A percentile compares a stretch with the other conserved stretches of the same genome.
phyloP scores from a whole-genome alignment of 129 eudicot species.

The Chrysanthemum makinoi region DNA sequence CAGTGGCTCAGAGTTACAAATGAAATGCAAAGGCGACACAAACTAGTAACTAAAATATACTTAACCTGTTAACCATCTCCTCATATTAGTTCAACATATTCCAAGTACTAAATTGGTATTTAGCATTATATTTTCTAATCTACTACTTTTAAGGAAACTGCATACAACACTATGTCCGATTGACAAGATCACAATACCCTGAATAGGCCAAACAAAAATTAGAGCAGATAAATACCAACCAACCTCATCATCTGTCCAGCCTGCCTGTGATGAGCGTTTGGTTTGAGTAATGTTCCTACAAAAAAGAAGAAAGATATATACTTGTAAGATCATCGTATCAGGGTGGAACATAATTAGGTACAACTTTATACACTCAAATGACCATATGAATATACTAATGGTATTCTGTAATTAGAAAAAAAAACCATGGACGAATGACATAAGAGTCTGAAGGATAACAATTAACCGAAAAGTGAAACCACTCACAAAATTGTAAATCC shows the following conservation, averaged over 20 bases:
- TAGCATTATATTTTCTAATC: background rate
- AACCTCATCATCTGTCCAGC: conserved; percentile 92
- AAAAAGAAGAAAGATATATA: too few relatives aligned
- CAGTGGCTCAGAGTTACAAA: background rate
- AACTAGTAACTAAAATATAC: background rate
- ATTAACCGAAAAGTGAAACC: too few relatives aligned
- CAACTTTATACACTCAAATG: too few relatives aligned
- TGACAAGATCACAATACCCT: conserved; percentile 7
- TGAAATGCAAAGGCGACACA: background rate
- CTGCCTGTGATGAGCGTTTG: conserved; percentile 73
- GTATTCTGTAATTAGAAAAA: too few relatives aligned
- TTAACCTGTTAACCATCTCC: background rate
- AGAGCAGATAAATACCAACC: conserved; percentile 11
- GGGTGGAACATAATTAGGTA: too few relatives aligned
- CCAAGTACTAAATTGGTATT: background rate
- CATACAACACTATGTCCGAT: background rate
- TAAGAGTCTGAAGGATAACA: too few relatives aligned
- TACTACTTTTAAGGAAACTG: background rate
- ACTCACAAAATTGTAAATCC: too few relatives aligned
- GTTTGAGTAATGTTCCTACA: conserved; percentile 37
- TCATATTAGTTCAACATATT: background rate
- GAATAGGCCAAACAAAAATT: background rate
- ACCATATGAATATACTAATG: too few relatives aligned
- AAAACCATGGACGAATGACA: too few relatives aligned
- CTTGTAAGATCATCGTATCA: too few relatives aligned